A percentile compares a stretch with the other conserved stretches of the same genome.
Evolutionary conservation across 73 alveolate species (phyloP).

Genomic region (Paramecium biaurelia): DNA sequence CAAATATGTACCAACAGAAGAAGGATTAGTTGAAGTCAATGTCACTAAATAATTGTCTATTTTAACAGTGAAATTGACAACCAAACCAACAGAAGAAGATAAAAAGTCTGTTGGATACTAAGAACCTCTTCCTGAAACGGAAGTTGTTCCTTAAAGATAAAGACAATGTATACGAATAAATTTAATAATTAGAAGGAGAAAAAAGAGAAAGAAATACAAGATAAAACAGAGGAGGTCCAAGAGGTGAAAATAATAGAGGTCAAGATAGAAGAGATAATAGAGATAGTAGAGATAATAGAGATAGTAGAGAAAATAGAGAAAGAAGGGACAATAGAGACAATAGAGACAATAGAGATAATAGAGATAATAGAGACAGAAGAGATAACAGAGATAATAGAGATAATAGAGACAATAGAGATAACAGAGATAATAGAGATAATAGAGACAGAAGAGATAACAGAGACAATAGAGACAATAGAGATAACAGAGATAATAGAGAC

Average conservation of each 20-base stretch:
- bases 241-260: conserved; percentile 18
- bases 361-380: neutral
- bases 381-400: conserved; percentile 10
- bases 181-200: neutral
- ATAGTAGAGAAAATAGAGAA: neutral
- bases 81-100: conserved; percentile 7
- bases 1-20: conserved; percentile 23
- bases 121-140: conserved; percentile 39
- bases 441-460: neutral
- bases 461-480: neutral
- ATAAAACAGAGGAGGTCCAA: conserved; percentile 38
- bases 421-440: neutral
- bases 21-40: conserved; percentile 46
- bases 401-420: neutral
- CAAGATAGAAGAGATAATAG: conserved; percentile 23
- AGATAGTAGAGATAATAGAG: conserved; percentile 11
- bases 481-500: neutral
- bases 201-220: conserved; percentile 4
- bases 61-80: conserved; percentile 17
- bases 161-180: neutral
- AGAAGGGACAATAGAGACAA: neutral
- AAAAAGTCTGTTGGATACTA: conserved; percentile 20
- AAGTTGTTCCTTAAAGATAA: conserved; percentile 44
- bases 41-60: conserved; percentile 23
- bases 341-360: neutral